phyloP scores from a whole-genome alignment of 202 grass and related monocot genomes.

The Carex sylvatica region DNA sequence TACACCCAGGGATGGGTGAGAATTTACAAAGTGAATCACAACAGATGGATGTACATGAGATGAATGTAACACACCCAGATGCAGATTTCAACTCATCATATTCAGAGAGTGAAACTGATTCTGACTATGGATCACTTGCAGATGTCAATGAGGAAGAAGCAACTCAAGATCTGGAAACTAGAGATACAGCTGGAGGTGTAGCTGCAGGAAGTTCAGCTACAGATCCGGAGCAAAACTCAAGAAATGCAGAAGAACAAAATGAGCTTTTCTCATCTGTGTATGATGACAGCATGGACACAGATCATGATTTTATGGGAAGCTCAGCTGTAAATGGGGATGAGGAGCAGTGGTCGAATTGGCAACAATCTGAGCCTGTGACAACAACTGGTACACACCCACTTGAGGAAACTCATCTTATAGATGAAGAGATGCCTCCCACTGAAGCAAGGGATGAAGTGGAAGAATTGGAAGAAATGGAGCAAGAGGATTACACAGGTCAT shows the following conservation, averaged over 20 bases:
- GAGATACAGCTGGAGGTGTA: not conserved
- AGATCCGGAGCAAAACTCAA: not conserved
- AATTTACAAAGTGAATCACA: slow-evolving; percentile 20
- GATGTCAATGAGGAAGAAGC: slow-evolving; percentile 3
- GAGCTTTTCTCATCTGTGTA: not conserved
- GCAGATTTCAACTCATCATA: slow-evolving; percentile 20
- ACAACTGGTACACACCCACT: not conserved
- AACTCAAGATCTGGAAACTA: slow-evolving; percentile 1
- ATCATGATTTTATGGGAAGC: slow-evolving; percentile 9
- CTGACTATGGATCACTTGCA: slow-evolving; percentile 29
- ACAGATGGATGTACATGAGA: slow-evolving; percentile 18
- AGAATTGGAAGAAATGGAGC: not conserved
- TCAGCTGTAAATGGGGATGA: slow-evolving; percentile 18
- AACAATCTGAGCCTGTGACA: not conserved
- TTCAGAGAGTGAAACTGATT: slow-evolving; percentile 23
- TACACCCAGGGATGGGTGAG: not conserved
- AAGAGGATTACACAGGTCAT: slow-evolving; percentile 8
- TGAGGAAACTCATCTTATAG: not conserved
- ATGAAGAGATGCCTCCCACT: slow-evolving; percentile 10
- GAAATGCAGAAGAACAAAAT: not conserved
- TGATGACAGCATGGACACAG: not conserved
- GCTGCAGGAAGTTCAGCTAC: slow-evolving; percentile 8
- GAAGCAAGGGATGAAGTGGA: not conserved
- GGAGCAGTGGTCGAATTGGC: not conserved
- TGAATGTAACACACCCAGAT: slow-evolving; percentile 17